phyloP scores from a whole-genome alignment of 306 rosid species.

The Lathyrus aphaca region DNA sequence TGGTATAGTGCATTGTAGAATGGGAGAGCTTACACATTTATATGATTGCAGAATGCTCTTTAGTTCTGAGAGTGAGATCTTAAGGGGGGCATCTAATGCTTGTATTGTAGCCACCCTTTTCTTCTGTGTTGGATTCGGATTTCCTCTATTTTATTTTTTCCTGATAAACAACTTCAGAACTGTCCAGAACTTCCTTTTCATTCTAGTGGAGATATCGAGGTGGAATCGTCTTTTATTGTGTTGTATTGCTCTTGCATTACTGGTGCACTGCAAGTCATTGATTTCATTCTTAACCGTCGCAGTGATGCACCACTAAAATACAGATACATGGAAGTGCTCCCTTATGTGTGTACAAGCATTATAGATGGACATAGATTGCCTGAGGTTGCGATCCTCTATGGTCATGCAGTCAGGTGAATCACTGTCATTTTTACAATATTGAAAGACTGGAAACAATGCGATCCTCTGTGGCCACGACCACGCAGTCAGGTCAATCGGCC shows the following conservation, averaged over 20 bases:
- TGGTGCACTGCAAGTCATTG: not conserved
- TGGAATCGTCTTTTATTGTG: conserved; percentile 11
- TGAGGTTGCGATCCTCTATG: not conserved
- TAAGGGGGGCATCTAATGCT: conserved; percentile 8
- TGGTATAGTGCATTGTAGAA: conserved; percentile 10
- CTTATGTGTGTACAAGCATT: not conserved
- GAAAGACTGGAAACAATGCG: not conserved
- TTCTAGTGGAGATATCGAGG: conserved; percentile 44
- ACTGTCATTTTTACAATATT: not conserved
- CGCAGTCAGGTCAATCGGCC: too few relatives aligned
- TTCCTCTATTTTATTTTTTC: not conserved
- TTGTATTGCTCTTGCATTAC: conserved; percentile 23
- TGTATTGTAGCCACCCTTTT: conserved; percentile 42
- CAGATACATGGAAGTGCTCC: not conserved
- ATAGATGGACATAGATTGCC: not conserved
- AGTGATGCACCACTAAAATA: not conserved
- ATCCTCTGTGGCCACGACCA: too few relatives aligned
- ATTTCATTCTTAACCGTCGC: not conserved
- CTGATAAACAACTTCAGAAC: conserved; percentile 33
- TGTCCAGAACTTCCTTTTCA: conserved; percentile 46
- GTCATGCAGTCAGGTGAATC: not conserved
- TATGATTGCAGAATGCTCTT: conserved; percentile 19
- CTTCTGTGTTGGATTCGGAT: conserved; percentile 40
- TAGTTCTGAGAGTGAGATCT: conserved; percentile 43
- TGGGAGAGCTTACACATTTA: conserved; percentile 27